These are phyloP conservation scores for Trametes sp. DNA, from an alignment of 1,284 basidiomycete genomes.

Conservation along the genomic window DNA sequence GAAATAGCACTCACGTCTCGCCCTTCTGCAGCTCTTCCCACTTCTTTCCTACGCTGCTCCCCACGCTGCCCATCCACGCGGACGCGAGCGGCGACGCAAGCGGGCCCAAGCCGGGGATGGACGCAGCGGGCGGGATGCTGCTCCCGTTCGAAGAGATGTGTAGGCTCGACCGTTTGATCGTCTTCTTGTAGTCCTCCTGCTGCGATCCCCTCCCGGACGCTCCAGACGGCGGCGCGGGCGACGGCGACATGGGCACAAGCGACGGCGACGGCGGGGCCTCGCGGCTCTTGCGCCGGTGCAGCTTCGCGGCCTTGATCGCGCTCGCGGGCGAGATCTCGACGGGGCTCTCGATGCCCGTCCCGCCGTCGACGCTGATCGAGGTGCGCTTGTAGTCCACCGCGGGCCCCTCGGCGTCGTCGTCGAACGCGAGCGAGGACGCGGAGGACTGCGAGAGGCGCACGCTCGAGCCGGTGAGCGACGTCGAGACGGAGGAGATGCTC, in stretches of 20 bases:
- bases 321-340: conserved; percentile 34
- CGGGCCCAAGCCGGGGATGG: conserved; percentile 43
- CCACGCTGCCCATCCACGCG: conserved; percentile 59
- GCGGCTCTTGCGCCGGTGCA: conserved; percentile 42
- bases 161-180: conserved; percentile 33
- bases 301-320: conserved; percentile 31
- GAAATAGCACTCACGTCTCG: conserved; percentile 54
- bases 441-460: conserved; percentile 55
- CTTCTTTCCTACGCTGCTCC: conserved; percentile 57
- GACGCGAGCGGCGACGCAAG: conserved; percentile 34
- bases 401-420: conserved; percentile 45
- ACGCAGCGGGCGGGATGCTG: conserved; percentile 41
- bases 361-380: conserved; percentile 28
- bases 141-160: conserved; percentile 21
- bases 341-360: conserved; percentile 30
- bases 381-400: conserved; percentile 12
- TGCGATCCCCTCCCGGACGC: neutral
- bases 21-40: conserved; percentile 64
- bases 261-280: conserved; percentile 31
- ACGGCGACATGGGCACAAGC: conserved; percentile 5
- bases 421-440: conserved; percentile 46
- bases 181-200: conserved; percentile 24
- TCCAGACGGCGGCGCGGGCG: conserved; percentile 18
- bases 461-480: conserved; percentile 35
- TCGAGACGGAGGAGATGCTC: conserved; percentile 39